A percentile compares a stretch with the other conserved stretches of the same genome.
These are phyloP conservation scores for Bretschneidera sinensis DNA, from an alignment of 345 rosid genomes.

Conservation along the genomic window DNA sequence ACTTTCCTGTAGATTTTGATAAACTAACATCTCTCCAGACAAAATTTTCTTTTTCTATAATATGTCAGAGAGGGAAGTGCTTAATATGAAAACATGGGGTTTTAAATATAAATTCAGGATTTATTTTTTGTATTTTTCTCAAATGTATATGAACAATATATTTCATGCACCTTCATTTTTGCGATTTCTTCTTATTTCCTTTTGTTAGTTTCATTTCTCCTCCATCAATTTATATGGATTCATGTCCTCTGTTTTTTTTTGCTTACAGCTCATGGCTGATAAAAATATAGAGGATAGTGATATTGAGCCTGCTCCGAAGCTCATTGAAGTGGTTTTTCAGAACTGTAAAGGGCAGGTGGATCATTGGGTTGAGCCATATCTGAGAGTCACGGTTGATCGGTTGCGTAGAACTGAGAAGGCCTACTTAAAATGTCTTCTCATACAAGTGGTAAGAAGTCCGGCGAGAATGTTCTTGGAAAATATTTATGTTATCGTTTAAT, in stretches of 20 bases:
- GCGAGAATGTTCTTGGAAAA: constrained; percentile 3
- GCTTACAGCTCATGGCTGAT: constrained; percentile 73
- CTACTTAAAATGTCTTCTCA: constrained; percentile 83
- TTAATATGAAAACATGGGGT: no score
- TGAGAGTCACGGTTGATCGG: constrained; percentile 76
- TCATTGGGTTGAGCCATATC: constrained; percentile 95
- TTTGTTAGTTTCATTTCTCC: neutral
- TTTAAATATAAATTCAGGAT: no score
- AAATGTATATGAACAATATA: no score
- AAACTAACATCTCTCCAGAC: no score
- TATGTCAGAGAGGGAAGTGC: no score
- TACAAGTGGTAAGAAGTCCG: constrained; percentile 82
- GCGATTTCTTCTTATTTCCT: neutral
- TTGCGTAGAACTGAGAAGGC: constrained; percentile 74
- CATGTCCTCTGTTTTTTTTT: neutral
- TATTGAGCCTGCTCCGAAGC: constrained; percentile 96
- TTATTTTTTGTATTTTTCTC: no score
- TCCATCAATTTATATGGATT: neutral
- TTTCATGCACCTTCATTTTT: neutral
- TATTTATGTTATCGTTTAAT: constrained; percentile 8
- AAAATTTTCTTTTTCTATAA: no score
- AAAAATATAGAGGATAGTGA: constrained; percentile 83
- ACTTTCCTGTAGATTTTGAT: no score
- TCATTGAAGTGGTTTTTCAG: constrained; percentile 94
- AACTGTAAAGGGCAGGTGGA: constrained; percentile 98